phyloP scores from a whole-genome alignment of 805 yeast genomes.

The Lipomyces sp. region DNA sequence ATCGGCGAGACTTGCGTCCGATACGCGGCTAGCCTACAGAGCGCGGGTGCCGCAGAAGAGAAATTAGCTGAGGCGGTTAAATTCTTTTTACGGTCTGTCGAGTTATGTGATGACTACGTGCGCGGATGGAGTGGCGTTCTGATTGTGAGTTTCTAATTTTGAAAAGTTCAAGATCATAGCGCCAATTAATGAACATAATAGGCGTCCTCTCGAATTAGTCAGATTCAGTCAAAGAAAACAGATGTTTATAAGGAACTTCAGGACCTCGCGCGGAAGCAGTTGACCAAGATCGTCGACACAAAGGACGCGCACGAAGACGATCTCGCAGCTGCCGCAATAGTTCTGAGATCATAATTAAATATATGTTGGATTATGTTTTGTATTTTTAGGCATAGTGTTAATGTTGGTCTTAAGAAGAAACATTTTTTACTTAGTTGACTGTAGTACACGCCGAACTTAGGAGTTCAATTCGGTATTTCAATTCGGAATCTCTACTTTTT shows the following conservation, averaged over 20 bases:
- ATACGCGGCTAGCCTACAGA: conserved; percentile 25
- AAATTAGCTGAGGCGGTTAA: conserved; percentile 38
- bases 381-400: not conserved
- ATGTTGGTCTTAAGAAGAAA: not conserved
- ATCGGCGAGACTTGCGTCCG: conserved; percentile 51
- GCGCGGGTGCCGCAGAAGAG: conserved; percentile 26
- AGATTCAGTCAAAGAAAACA: conserved; percentile 25
- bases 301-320: conserved; percentile 39
- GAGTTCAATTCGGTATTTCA: not conserved
- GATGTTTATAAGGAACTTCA: conserved; percentile 37
- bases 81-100: conserved; percentile 67
- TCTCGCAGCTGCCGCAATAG: conserved; percentile 40
- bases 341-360: conserved; percentile 30
- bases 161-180: not conserved
- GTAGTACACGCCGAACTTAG: not conserved
- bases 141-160: conserved; percentile 28
- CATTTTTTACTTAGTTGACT: not conserved
- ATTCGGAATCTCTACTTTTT: conserved; percentile 23
- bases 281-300: conserved; percentile 39
- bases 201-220: conserved; percentile 33
- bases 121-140: conserved; percentile 74
- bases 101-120: conserved; percentile 63
- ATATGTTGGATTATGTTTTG: conserved; percentile 1
- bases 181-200: too few relatives aligned
- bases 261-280: conserved; percentile 40